A percentile compares a stretch with the other conserved stretches of the same genome.
Conservation (phyloP, 2,329 filamentous ascomycete genomes). For the Fusarium hostae region DNA sequence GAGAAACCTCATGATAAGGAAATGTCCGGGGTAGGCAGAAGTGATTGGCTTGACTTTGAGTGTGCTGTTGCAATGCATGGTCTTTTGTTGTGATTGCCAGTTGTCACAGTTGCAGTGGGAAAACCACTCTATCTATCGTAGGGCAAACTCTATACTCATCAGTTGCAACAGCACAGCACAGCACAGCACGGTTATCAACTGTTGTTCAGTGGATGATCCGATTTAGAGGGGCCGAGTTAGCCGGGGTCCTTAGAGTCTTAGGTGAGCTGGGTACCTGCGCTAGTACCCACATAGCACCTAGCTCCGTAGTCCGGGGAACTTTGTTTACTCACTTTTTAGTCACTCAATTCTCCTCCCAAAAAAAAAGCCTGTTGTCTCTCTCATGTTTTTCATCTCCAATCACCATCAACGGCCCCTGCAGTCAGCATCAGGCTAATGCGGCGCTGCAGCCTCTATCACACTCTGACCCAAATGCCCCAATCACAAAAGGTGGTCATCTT, state of each 20-base stretch:
- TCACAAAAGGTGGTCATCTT: neutral
- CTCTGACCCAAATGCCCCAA: conserved; percentile 2
- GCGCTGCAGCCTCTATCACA: conserved; percentile 5
- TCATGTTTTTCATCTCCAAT: conserved; percentile 3
- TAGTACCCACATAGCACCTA: neutral
- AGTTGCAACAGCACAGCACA: neutral
- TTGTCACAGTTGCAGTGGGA: neutral
- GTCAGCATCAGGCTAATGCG: conserved; percentile 29
- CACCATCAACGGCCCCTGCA: conserved; percentile 21
- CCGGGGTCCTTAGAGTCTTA: neutral
- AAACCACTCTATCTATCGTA: neutral
- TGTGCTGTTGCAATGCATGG: neutral
- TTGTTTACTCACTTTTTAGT: neutral
- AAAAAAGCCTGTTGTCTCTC: neutral
- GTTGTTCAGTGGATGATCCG: neutral
- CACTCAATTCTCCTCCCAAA: neutral
- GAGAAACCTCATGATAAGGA: conserved; percentile 25
- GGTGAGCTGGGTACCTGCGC: conserved; percentile 15
- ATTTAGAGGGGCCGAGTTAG: conserved; percentile 22
- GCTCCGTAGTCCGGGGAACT: neutral
- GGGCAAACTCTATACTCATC: neutral
- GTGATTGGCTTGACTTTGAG: neutral
- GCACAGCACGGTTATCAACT: neutral
- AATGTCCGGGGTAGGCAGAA: conserved; percentile 3
- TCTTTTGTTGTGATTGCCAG: neutral